Evolutionary conservation across 2,329 filamentous ascomycete genomes (phyloP).

Genomic region (Fusarium piperis): DNA sequence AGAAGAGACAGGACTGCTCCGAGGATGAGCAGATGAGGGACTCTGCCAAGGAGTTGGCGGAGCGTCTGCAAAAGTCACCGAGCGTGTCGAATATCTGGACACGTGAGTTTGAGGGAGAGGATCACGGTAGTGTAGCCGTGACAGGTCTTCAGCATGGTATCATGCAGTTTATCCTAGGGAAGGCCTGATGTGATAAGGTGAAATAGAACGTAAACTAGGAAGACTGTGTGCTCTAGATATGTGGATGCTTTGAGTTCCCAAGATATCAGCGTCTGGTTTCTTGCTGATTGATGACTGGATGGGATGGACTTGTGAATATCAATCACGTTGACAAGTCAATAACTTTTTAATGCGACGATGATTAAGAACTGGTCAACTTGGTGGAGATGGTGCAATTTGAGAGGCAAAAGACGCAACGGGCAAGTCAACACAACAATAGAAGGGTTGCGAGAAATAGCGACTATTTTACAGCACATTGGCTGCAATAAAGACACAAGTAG

Average conservation of each 20-base stretch:
- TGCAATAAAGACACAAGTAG: not conserved
- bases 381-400: not conserved
- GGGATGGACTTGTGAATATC: not conserved
- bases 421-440: not conserved
- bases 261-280: not conserved
- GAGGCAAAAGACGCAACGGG: not conserved
- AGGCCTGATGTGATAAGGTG: not conserved
- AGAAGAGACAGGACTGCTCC: conserved; percentile 37
- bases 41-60: conserved; percentile 25
- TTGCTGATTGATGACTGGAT: not conserved
- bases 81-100: conserved; percentile 33
- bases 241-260: not conserved
- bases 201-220: not conserved
- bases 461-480: not conserved
- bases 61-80: conserved; percentile 27
- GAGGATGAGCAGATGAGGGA: conserved; percentile 40
- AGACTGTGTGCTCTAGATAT: not conserved
- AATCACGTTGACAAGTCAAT: not conserved
- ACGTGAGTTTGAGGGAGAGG: conserved; percentile 41
- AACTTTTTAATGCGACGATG: not conserved
- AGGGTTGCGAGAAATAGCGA: not conserved
- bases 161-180: conserved; percentile 34
- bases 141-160: conserved; percentile 36
- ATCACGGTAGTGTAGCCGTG: conserved; percentile 37
- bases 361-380: not conserved